phyloP scores from a whole-genome alignment of 75 land plant species.

The Larix kaempferi region DNA sequence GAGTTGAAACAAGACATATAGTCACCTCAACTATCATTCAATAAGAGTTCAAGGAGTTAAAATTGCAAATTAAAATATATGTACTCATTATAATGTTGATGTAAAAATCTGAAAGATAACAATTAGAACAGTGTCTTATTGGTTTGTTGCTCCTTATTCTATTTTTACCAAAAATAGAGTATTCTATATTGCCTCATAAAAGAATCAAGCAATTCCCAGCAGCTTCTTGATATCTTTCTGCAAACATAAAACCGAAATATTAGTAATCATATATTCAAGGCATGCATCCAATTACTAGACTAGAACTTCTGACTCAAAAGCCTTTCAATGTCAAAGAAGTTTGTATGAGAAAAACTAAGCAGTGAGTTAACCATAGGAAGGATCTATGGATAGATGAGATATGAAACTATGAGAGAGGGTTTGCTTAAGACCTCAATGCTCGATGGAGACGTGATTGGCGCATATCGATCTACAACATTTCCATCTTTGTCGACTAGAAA shows the following conservation, averaged over 20 bases:
- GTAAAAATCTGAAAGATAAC: too few relatives aligned
- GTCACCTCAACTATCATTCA: too few relatives aligned
- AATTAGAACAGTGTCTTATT: not conserved
- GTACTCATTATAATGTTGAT: too few relatives aligned
- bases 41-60: too few relatives aligned
- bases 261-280: not conserved
- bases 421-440: slow-evolving; percentile 53
- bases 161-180: not conserved
- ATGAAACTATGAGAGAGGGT: not conserved
- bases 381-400: not conserved
- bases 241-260: slow-evolving; percentile 8
- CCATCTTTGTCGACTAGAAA: slow-evolving; percentile 81
- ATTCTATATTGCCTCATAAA: not conserved
- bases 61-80: too few relatives aligned
- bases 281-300: not conserved
- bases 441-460: slow-evolving; percentile 76
- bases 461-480: slow-evolving; percentile 79
- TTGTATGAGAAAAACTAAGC: not conserved
- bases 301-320: too few relatives aligned
- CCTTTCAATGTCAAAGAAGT: not conserved
- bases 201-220: slow-evolving; percentile 4
- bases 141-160: not conserved
- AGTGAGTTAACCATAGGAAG: too few relatives aligned
- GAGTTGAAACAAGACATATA: too few relatives aligned
- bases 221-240: slow-evolving; percentile 16